phyloP scores from a whole-genome alignment of 2,329 filamentous ascomycete species.

The Verticillium isaacii region DNA sequence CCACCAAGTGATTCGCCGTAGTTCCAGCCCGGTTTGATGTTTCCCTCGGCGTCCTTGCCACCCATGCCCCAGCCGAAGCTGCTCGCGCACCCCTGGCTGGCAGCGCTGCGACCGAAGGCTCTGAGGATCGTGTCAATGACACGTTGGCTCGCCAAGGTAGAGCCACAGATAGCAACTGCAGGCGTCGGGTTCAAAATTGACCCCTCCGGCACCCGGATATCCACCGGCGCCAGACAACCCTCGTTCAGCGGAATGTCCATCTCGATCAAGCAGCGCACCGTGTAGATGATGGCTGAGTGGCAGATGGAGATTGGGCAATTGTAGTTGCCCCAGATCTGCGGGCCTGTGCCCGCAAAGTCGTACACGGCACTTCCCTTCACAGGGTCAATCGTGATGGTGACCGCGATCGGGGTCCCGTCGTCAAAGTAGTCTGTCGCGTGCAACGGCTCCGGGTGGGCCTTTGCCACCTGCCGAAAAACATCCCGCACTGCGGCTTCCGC shows the following conservation, averaged over 20 bases:
- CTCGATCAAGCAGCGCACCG: constrained; percentile 28
- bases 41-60: constrained; percentile 19
- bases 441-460: constrained; percentile 8
- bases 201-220: constrained; percentile 24
- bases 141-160: constrained; percentile 43
- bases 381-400: constrained; percentile 24
- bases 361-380: constrained; percentile 26
- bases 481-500: constrained; percentile 30
- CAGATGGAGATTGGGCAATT: constrained; percentile 31
- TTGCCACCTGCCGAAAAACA: constrained; percentile 26
- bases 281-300: constrained; percentile 33
- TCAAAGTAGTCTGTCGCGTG: constrained; percentile 27
- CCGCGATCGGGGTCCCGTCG: constrained; percentile 27
- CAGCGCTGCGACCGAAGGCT: constrained; percentile 18
- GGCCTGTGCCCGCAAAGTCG: constrained; percentile 30
- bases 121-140: constrained; percentile 27
- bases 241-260: constrained; percentile 33
- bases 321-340: constrained; percentile 27
- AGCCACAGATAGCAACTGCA: constrained; percentile 44
- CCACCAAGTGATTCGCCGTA: constrained; percentile 28
- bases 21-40: constrained; percentile 15
- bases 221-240: constrained; percentile 29
- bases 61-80: constrained; percentile 29
- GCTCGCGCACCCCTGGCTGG: constrained; percentile 20
- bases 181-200: constrained; percentile 28